These are phyloP conservation scores for Kodamaea sp. DNA, from an alignment of 1,139 yeast species.

Conservation along the genomic window DNA sequence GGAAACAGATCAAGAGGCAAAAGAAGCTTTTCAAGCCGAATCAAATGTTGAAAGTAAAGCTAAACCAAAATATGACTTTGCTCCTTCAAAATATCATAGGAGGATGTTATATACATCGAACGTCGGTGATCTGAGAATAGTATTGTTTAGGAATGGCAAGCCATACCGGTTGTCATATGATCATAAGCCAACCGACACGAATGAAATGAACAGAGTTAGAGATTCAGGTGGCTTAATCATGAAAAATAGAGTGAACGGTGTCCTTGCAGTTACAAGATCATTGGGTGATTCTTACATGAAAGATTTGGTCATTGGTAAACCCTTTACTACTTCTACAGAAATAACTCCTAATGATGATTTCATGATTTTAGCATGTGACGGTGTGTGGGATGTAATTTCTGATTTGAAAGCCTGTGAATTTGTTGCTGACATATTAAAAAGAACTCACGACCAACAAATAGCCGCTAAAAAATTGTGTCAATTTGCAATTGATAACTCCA, in stretches of 20 bases:
- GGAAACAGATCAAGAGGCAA: conserved; percentile 53
- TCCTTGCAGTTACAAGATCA: conserved; percentile 90
- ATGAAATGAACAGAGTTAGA: conserved; percentile 73
- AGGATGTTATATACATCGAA: conserved; percentile 89
- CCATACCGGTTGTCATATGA: conserved; percentile 85
- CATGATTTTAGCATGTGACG: conserved; percentile 88
- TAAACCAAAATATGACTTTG: conserved; percentile 37
- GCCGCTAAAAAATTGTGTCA: conserved; percentile 72
- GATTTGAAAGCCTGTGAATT: conserved; percentile 79
- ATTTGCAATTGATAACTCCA: conserved; percentile 72
- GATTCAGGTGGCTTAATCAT: conserved; percentile 82
- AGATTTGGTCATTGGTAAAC: conserved; percentile 82
- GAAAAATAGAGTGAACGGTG: conserved; percentile 92
- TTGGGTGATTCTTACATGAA: conserved; percentile 95
- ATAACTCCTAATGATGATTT: conserved; percentile 63
- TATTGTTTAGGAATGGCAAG: conserved; percentile 66
- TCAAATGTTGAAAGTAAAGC: conserved; percentile 2
- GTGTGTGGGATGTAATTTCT: conserved; percentile 87
- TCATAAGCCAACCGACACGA: conserved; percentile 84
- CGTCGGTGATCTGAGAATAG: conserved; percentile 90
- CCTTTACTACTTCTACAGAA: conserved; percentile 88
- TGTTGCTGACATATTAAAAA: conserved; percentile 43
- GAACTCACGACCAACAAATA: conserved; percentile 53
- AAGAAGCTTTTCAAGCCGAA: conserved; percentile 7
- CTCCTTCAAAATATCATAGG: conserved; percentile 47